Conservation (phyloP, 2,329 filamentous ascomycete genomes). For the Microsporum audouinii region DNA sequence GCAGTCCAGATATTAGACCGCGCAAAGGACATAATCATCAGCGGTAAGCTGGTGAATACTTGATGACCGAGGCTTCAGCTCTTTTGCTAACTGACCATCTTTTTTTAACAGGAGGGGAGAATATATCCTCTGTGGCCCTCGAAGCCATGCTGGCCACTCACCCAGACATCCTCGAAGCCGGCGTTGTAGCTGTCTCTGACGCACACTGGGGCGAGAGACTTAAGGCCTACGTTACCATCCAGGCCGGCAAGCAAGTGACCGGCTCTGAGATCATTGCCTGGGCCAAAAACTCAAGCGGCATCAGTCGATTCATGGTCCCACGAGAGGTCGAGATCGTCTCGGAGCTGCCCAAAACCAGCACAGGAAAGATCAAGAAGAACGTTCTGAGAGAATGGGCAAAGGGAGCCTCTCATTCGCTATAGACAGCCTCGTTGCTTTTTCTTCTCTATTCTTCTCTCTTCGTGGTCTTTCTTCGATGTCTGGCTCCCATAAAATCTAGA, state of each 20-base stretch:
- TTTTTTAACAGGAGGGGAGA: conserved; percentile 62
- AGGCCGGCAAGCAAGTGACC: conserved; percentile 49
- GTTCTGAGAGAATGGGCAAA: conserved; percentile 77
- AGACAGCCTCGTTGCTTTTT: neutral
- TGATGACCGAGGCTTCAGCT: neutral
- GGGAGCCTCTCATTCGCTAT: conserved; percentile 26
- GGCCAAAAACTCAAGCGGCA: conserved; percentile 68
- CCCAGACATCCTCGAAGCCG: conserved; percentile 79
- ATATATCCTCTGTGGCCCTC: conserved; percentile 86
- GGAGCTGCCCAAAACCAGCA: conserved; percentile 92
- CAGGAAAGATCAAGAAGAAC: conserved; percentile 95
- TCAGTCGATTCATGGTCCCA: conserved; percentile 83
- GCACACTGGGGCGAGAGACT: conserved; percentile 93
- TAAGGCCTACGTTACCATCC: conserved; percentile 81
- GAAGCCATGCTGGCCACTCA: conserved; percentile 84
- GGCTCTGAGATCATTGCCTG: conserved; percentile 68
- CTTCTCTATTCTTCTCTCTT: neutral
- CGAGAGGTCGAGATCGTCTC: conserved; percentile 63
- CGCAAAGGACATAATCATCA: conserved; percentile 97
- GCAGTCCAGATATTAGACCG: conserved; percentile 85
- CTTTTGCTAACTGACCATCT: neutral
- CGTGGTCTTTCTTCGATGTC: neutral
- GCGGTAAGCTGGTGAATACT: conserved; percentile 44
- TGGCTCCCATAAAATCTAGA: neutral
- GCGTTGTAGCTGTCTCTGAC: conserved; percentile 77